phyloP scores from a whole-genome alignment of 805 yeast genomes.

The Yarrowia sp. region DNA sequence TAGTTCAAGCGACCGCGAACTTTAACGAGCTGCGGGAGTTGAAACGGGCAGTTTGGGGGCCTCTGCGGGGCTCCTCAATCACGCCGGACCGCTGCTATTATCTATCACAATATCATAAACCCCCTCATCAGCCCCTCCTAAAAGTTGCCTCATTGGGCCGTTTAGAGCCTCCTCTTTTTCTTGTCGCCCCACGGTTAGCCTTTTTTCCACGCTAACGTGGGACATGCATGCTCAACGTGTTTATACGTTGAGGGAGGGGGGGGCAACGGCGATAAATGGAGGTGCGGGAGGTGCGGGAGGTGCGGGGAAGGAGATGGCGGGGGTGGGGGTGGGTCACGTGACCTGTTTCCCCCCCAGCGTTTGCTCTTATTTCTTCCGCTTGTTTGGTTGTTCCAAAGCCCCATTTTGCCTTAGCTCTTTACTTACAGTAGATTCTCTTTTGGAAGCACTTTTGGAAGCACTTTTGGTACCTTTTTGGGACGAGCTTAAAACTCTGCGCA shows the following conservation, averaged over 20 bases:
- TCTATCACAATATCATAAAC: neutral
- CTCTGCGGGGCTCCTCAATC: neutral
- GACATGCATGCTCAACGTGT: constrained; percentile 10
- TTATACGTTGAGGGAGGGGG: too few species aligned
- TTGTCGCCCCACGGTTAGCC: neutral
- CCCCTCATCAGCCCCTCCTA: neutral
- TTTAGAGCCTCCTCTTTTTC: neutral
- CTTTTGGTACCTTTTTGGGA: constrained; percentile 19
- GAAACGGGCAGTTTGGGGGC: too few species aligned
- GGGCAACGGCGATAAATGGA: too few species aligned
- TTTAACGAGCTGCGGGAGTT: neutral
- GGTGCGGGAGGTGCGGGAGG: too few species aligned
- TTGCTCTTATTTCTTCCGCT: too few species aligned
- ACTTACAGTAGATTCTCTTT: neutral
- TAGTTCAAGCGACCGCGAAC: neutral
- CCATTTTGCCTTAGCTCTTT: too few species aligned
- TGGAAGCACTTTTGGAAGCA: neutral
- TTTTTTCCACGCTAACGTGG: constrained; percentile 19
- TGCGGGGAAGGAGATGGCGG: too few species aligned
- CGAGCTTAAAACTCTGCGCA: neutral
- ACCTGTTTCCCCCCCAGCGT: neutral
- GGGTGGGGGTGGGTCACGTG: too few species aligned
- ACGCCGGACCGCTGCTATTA: too few species aligned
- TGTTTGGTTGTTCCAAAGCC: too few species aligned
- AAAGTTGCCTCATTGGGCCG: too few species aligned